These are phyloP conservation scores for Umbelopsis sp. DNA, from an alignment of 371 early-diverging fungal species.

Conservation along the genomic window DNA sequence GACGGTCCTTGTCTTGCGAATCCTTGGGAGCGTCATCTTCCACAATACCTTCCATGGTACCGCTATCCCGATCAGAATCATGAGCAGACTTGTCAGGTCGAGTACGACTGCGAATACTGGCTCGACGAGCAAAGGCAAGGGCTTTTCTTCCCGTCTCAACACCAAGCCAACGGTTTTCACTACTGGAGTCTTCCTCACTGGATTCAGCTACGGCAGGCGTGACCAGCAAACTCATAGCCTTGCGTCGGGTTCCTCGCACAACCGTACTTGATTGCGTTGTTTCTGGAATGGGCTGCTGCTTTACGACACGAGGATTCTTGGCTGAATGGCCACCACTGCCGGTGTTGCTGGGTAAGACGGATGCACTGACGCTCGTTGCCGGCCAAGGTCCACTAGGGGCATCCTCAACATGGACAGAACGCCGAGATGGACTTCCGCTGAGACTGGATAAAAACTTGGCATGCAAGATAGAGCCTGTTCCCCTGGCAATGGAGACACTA, in stretches of 20 bases:
- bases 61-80: slow-evolving; percentile 4
- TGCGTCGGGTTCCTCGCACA: slow-evolving; percentile 55
- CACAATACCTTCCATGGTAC: slow-evolving; percentile 11
- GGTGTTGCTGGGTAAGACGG: slow-evolving; percentile 13
- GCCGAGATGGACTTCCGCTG: not conserved
- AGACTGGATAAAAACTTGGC: slow-evolving; percentile 50
- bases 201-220: slow-evolving; percentile 43
- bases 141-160: slow-evolving; percentile 22
- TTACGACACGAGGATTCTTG: slow-evolving; percentile 23
- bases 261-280: slow-evolving; percentile 25
- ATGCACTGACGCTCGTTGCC: slow-evolving; percentile 29
- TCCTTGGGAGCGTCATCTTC: not conserved
- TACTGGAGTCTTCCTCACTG: slow-evolving; percentile 23
- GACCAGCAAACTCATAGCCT: slow-evolving; percentile 58
- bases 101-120: not conserved
- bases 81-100: not conserved
- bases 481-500: slow-evolving; percentile 2
- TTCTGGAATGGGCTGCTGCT: slow-evolving; percentile 16
- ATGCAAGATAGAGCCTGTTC: slow-evolving; percentile 41
- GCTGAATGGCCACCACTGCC: not conserved
- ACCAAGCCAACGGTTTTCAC: slow-evolving; percentile 22
- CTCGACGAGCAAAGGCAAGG: slow-evolving; percentile 13
- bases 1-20: slow-evolving; percentile 22
- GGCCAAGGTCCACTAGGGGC: not conserved
- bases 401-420: not conserved